phyloP scores from a whole-genome alignment of 2,329 filamentous ascomycete genomes.

The Alternaria tenuissima region DNA sequence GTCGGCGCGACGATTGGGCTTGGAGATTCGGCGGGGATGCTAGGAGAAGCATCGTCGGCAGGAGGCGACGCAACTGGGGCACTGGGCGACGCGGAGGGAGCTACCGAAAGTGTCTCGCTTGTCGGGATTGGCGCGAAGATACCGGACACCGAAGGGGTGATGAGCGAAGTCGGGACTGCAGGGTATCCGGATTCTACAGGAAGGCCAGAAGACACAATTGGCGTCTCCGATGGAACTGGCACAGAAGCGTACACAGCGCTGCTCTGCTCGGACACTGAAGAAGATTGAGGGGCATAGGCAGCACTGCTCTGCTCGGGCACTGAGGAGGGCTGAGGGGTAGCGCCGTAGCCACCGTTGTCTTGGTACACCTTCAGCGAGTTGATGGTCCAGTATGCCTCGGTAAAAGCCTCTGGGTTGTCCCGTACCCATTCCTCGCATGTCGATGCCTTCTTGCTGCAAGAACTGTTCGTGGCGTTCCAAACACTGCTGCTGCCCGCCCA shows the following conservation, averaged over 20 bases:
- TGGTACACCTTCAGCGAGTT: constrained; percentile 53
- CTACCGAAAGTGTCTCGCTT: constrained; percentile 4
- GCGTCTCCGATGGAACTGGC: constrained; percentile 17
- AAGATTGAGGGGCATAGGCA: constrained; percentile 19
- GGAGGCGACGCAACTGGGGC: constrained; percentile 12
- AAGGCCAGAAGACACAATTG: constrained; percentile 11
- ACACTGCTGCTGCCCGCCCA: constrained; percentile 75
- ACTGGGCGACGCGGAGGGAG: neutral
- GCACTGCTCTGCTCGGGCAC: constrained; percentile 22
- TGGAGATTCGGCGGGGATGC: constrained; percentile 7
- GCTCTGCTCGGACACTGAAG: constrained; percentile 22
- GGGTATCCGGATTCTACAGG: constrained; percentile 7
- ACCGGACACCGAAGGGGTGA: constrained; percentile 11
- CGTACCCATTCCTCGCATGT: constrained; percentile 78
- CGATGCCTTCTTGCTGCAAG: constrained; percentile 67
- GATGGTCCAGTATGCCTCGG: constrained; percentile 79
- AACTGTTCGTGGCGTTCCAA: constrained; percentile 63
- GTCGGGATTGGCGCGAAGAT: constrained; percentile 19
- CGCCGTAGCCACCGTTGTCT: constrained; percentile 33
- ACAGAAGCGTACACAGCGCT: constrained; percentile 19
- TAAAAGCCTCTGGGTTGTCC: constrained; percentile 73
- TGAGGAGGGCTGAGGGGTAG: constrained; percentile 20
- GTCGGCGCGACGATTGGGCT: constrained; percentile 11
- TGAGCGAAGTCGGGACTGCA: constrained; percentile 6
- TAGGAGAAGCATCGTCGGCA: constrained; percentile 3